Conservation (phyloP, 768 basidiomycete genomes). For the Paxillus ammoniavirescens region DNA sequence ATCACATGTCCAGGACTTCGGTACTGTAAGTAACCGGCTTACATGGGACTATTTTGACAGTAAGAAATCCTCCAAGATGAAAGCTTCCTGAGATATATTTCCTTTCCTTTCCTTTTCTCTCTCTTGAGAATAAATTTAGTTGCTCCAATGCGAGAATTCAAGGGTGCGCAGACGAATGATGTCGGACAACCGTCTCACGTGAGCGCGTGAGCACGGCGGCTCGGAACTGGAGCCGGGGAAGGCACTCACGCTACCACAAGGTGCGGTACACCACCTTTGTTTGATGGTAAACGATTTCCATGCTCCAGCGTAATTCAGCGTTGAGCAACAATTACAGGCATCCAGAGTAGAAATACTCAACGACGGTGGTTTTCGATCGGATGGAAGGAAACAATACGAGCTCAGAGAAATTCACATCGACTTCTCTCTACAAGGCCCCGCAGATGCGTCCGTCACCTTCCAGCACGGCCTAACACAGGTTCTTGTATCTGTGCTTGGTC, state of each 20-base stretch:
- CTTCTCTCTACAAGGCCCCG: constrained; percentile 67
- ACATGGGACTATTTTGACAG: too few relatives aligned
- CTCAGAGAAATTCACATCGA: constrained; percentile 80
- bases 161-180: constrained; percentile 75
- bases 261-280: neutral
- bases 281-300: neutral
- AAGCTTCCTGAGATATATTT: constrained; percentile 80
- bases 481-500: constrained; percentile 86
- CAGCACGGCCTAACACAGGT: constrained; percentile 92
- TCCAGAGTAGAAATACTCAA: constrained; percentile 75
- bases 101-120: constrained; percentile 45
- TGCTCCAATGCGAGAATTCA: constrained; percentile 80
- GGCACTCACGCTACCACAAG: too few relatives aligned
- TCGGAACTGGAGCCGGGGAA: too few relatives aligned
- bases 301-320: neutral
- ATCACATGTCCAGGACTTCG: too few relatives aligned
- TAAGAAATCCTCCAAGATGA: constrained; percentile 90
- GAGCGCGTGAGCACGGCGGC: too few relatives aligned
- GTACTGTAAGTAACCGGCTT: too few relatives aligned
- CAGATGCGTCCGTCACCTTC: constrained; percentile 84
- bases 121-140: constrained; percentile 40
- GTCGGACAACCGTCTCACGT: constrained; percentile 14
- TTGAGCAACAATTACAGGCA: constrained; percentile 31
- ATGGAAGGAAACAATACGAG: constrained; percentile 91
- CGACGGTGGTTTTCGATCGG: constrained; percentile 85